These are phyloP conservation scores for Ophiostoma tasmaniense DNA, from an alignment of 2,329 filamentous ascomycete species.

Conservation along the genomic window DNA sequence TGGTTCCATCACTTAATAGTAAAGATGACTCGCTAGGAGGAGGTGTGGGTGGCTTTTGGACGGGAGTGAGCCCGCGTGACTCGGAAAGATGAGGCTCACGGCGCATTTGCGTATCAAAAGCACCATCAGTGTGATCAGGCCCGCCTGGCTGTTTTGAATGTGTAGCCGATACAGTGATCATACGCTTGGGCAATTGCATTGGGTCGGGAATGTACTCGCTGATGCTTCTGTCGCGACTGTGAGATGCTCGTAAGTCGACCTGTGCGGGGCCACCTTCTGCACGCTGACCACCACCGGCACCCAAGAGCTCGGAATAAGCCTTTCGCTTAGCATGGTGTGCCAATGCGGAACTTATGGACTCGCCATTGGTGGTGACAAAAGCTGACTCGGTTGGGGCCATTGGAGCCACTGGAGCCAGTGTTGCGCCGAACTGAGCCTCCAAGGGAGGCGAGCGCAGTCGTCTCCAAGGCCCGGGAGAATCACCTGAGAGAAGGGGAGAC, in stretches of 20 bases:
- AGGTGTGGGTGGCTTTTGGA: slow-evolving; percentile 65
- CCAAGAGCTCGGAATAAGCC: slow-evolving; percentile 42
- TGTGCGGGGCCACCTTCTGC: slow-evolving; percentile 21
- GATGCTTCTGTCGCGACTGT: slow-evolving; percentile 69
- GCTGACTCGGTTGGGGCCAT: slow-evolving; percentile 35
- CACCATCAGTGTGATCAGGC: neutral
- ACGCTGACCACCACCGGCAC: slow-evolving; percentile 22
- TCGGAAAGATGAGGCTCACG: slow-evolving; percentile 76
- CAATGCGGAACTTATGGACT: slow-evolving; percentile 43
- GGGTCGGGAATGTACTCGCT: slow-evolving; percentile 80
- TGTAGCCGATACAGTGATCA: slow-evolving; percentile 63
- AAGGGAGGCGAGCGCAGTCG: slow-evolving; percentile 40
- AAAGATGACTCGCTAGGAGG: slow-evolving; percentile 67
- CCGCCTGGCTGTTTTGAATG: slow-evolving; percentile 37
- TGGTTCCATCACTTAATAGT: slow-evolving; percentile 34
- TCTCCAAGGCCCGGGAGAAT: slow-evolving; percentile 61
- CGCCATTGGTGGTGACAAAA: slow-evolving; percentile 42
- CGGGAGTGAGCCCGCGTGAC: slow-evolving; percentile 61
- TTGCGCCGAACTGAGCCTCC: slow-evolving; percentile 32
- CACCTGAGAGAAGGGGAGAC: slow-evolving; percentile 59
- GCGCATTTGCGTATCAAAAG: slow-evolving; percentile 39
- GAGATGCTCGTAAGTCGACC: slow-evolving; percentile 26
- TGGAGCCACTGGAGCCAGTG: slow-evolving; percentile 25
- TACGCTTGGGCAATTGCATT: slow-evolving; percentile 58
- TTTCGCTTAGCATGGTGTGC: slow-evolving; percentile 49